phyloP scores from a whole-genome alignment of 2,329 filamentous ascomycete species.

The Colletotrichum lindemuthianum region DNA sequence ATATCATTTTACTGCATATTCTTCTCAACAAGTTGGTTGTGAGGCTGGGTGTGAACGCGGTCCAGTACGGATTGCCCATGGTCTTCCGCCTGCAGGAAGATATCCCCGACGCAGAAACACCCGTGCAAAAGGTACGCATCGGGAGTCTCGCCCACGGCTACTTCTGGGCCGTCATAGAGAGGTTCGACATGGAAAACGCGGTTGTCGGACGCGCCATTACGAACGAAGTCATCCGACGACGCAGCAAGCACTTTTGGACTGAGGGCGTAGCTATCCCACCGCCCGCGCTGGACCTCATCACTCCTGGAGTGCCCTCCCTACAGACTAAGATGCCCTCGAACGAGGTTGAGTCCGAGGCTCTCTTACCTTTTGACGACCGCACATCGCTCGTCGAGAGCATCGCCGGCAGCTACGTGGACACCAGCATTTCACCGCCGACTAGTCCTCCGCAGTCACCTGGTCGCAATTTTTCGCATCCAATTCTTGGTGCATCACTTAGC shows the following conservation, averaged over 20 bases:
- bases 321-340: constrained; percentile 59
- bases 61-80: constrained; percentile 85
- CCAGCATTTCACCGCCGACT: constrained; percentile 69
- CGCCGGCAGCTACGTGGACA: constrained; percentile 74
- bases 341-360: constrained; percentile 68
- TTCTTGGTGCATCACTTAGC: constrained; percentile 62
- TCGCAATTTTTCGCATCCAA: constrained; percentile 70
- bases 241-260: constrained; percentile 81
- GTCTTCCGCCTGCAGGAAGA: constrained; percentile 89
- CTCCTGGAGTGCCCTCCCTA: constrained; percentile 56
- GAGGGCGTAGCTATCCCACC: constrained; percentile 78
- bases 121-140: constrained; percentile 78
- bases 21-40: constrained; percentile 79
- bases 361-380: constrained; percentile 81
- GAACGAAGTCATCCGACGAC: constrained; percentile 79
- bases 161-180: constrained; percentile 81
- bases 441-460: constrained; percentile 78
- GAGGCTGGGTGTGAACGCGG: constrained; percentile 84
- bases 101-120: constrained; percentile 72
- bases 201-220: constrained; percentile 76
- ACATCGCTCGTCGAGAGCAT: constrained; percentile 78
- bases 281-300: constrained; percentile 69
- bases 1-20: constrained; percentile 80
- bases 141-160: constrained; percentile 91
- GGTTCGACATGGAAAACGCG: constrained; percentile 79